Percentiles rank a stretch among this genome's conserved stretches.
Conservation (phyloP, 495 filamentous ascomycete genomes). For the Trichocladium uniseriatum region DNA sequence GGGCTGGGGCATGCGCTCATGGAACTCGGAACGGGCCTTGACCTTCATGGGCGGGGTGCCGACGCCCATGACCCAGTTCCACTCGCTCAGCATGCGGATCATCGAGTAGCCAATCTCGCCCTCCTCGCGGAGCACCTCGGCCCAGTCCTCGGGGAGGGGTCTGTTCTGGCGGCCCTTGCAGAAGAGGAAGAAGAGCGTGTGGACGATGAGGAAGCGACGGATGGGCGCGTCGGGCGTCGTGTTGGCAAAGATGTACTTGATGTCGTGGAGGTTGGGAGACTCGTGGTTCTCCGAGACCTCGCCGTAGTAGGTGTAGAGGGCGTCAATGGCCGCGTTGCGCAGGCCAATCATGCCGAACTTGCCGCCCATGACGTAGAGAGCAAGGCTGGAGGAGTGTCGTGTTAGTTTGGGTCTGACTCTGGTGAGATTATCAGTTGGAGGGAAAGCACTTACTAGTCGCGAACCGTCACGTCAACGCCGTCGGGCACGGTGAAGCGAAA, state of each 20-base stretch:
- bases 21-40: slow-evolving; percentile 15
- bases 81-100: slow-evolving; percentile 22
- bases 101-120: slow-evolving; percentile 11
- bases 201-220: slow-evolving; percentile 18
- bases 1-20: slow-evolving; percentile 5
- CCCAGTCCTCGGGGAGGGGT: slow-evolving; percentile 15
- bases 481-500: slow-evolving; percentile 16
- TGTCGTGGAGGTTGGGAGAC: slow-evolving; percentile 13
- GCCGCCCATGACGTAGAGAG: slow-evolving; percentile 21
- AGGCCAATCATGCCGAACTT: slow-evolving; percentile 17
- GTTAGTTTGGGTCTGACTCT: not conserved
- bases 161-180: slow-evolving; percentile 2
- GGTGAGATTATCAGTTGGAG: not conserved
- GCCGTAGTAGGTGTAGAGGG: slow-evolving; percentile 14
- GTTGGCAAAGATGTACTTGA: slow-evolving; percentile 18
- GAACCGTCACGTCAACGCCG: slow-evolving; percentile 3
- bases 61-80: slow-evolving; percentile 21
- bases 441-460: slow-evolving; percentile 20
- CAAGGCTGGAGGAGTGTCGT: slow-evolving; percentile 10
- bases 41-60: slow-evolving; percentile 23
- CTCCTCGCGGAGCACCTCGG: not conserved
- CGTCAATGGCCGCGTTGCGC: slow-evolving; percentile 16
- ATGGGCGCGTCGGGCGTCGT: slow-evolving; percentile 14
- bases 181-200: slow-evolving; percentile 20
- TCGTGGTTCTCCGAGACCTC: slow-evolving; percentile 2